Conservation (phyloP, 352 stramenopile species). For the Globisporangium lucens region DNA sequence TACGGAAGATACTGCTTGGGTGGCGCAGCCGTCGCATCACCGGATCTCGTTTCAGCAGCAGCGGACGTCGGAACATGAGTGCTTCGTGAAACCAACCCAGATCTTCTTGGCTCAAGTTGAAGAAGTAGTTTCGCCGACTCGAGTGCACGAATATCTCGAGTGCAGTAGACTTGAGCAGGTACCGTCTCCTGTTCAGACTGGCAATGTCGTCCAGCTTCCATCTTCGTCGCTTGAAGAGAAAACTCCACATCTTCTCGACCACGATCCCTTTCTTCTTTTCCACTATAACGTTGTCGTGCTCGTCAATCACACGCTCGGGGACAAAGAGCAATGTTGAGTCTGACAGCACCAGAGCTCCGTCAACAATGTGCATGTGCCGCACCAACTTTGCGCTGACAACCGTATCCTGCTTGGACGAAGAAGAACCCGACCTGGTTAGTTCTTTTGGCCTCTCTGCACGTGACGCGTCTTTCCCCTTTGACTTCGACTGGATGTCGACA, state of each 20-base stretch:
- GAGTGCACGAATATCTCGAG: constrained; percentile 83
- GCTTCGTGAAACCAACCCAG: constrained; percentile 60
- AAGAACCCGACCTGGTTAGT: constrained; percentile 2
- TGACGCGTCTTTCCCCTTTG: neutral
- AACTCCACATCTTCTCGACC: constrained; percentile 49
- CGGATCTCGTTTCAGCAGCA: constrained; percentile 66
- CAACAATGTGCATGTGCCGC: constrained; percentile 72
- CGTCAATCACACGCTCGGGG: constrained; percentile 65
- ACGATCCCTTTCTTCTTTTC: constrained; percentile 42
- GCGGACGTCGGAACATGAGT: constrained; percentile 53
- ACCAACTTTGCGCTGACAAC: constrained; percentile 64
- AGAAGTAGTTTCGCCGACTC: constrained; percentile 85
- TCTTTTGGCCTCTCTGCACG: neutral
- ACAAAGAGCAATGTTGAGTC: constrained; percentile 58
- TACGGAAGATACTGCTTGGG: constrained; percentile 79
- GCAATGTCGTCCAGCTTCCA: constrained; percentile 75
- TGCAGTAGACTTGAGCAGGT: constrained; percentile 75
- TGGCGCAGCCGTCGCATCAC: constrained; percentile 73
- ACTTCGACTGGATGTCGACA: neutral
- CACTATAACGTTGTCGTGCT: constrained; percentile 61
- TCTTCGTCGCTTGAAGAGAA: constrained; percentile 67
- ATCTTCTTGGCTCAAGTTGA: constrained; percentile 60
- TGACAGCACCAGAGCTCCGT: constrained; percentile 55
- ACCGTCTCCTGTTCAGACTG: constrained; percentile 69
- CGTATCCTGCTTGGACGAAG: constrained; percentile 19